Base-by-base conservation (phyloP, 257 asterid species). In the Primulina huaijiensis region DNA sequence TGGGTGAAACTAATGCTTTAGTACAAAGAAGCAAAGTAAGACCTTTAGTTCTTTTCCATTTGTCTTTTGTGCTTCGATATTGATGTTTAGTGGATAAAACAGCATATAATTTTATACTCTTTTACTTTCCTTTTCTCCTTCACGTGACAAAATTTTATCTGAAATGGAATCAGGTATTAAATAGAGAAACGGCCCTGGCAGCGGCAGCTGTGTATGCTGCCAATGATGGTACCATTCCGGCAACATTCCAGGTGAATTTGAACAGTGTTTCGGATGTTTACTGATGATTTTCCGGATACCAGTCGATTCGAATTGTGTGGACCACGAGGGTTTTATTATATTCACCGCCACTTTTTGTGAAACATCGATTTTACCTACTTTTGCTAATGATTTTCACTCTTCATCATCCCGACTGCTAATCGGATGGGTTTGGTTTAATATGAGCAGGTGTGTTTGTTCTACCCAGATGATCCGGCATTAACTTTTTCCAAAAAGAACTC, bases 1-100 rank as follows among this genome's bases (percentile, higher is more conserved):
- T 93, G 99, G 99, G 97, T 3, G 97, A 93, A 84, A 87, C 96
- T 58, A 93, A 89, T 84, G 97, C 99, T 74, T 78, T 93, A 64
- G 60, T 85, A 6, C 92, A 93, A 66, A 86, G 95, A 63, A 85
- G 85, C 88, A 82, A 71, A 35, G 99, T 93, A 79, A 68, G 81
- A 62, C 34, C 9, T 68, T 34, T 72, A 65, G 62, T 61, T 33
- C 62, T 3, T 17, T 76, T 69, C 56, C 57, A 58, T 58, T 67
- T 27, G 4, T 30, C 25, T 40, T 68, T 67, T 69, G 14, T 64
- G 66, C 53, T 25, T 60, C 58, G 8, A 23, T 17, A n/a, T 21
- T 31, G 27, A 3, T 66, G 34, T 63, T 43, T 56, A 64, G 10
- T 19, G 65, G 59, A 27, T 33, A 12, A 58, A 67, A 37, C 66